phyloP scores from a whole-genome alignment of 805 yeast genomes.

The Blastobotrys attinorum region DNA sequence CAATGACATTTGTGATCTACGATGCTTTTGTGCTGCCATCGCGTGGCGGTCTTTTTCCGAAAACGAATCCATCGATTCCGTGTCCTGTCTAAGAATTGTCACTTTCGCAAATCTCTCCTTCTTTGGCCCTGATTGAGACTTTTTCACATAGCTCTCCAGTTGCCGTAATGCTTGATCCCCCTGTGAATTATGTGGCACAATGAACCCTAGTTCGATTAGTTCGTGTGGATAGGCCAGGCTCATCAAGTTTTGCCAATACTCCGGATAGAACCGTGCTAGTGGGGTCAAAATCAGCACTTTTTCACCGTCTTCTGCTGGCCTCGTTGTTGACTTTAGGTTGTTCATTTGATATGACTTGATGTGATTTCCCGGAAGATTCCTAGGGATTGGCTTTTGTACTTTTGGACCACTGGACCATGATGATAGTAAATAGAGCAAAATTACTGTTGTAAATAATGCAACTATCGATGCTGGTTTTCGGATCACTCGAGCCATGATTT shows the following conservation, averaged over 20 bases:
- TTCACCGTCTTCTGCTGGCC: slow-evolving; percentile 69
- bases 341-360: slow-evolving; percentile 73
- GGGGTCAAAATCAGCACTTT: slow-evolving; percentile 85
- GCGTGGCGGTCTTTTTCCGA: slow-evolving; percentile 89
- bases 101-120: slow-evolving; percentile 69
- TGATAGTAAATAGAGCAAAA: neutral
- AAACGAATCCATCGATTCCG: slow-evolving; percentile 60
- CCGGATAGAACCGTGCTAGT: slow-evolving; percentile 74
- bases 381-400: slow-evolving; percentile 9
- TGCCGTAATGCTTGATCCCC: slow-evolving; percentile 73
- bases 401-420: neutral
- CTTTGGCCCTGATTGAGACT: slow-evolving; percentile 55
- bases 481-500: slow-evolving; percentile 1
- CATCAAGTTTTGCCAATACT: slow-evolving; percentile 81
- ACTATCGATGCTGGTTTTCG: slow-evolving; percentile 1
- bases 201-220: slow-evolving; percentile 81
- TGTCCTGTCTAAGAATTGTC: slow-evolving; percentile 87
- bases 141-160: slow-evolving; percentile 69
- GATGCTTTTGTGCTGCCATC: slow-evolving; percentile 71
- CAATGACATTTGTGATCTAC: slow-evolving; percentile 86
- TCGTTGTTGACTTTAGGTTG: slow-evolving; percentile 59
- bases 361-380: slow-evolving; percentile 12
- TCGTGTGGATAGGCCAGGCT: slow-evolving; percentile 75
- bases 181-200: slow-evolving; percentile 71
- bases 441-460: neutral